Percentiles rank a stretch among this genome's conserved stretches.
These are phyloP conservation scores for Paramecium pentaurelia DNA, from an alignment of 73 alveolate species.

Conservation along the genomic window DNA sequence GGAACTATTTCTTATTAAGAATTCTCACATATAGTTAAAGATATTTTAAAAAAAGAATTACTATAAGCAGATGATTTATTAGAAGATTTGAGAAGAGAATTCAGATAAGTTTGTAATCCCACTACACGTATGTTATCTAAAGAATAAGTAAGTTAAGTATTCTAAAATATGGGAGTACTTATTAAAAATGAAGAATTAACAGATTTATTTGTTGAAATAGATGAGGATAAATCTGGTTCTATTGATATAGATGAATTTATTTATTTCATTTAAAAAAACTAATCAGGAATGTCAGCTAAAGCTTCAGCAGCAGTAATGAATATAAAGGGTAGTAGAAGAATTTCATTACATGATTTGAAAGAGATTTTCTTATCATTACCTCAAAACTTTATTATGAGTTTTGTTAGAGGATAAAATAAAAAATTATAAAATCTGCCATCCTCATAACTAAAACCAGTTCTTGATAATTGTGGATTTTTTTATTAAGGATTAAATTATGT, in stretches of 20 bases:
- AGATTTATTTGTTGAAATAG: conserved; percentile 56
- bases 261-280: conserved; percentile 25
- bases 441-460: not conserved
- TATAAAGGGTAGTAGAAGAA: conserved; percentile 42
- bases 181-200: conserved; percentile 31
- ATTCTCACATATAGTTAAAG: conserved; percentile 37
- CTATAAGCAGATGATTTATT: conserved; percentile 54
- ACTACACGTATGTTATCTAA: conserved; percentile 47
- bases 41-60: conserved; percentile 44
- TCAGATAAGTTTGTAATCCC: conserved; percentile 44
- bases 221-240: conserved; percentile 54
- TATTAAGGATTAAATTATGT: not conserved
- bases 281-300: conserved; percentile 43
- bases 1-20: conserved; percentile 54
- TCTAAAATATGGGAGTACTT: conserved; percentile 42
- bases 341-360: conserved; percentile 48
- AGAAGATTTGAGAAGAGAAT: conserved; percentile 51
- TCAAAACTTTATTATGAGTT: conserved; percentile 33
- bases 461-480: conserved; percentile 49
- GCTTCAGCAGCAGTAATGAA: conserved; percentile 50
- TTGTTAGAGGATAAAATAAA: conserved; percentile 44
- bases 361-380: conserved; percentile 35
- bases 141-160: conserved; percentile 48
- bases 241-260: conserved; percentile 60
- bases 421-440: conserved; percentile 45